Conservation (phyloP, 768 basidiomycete genomes). For the Thelephora aurantiotincta region DNA sequence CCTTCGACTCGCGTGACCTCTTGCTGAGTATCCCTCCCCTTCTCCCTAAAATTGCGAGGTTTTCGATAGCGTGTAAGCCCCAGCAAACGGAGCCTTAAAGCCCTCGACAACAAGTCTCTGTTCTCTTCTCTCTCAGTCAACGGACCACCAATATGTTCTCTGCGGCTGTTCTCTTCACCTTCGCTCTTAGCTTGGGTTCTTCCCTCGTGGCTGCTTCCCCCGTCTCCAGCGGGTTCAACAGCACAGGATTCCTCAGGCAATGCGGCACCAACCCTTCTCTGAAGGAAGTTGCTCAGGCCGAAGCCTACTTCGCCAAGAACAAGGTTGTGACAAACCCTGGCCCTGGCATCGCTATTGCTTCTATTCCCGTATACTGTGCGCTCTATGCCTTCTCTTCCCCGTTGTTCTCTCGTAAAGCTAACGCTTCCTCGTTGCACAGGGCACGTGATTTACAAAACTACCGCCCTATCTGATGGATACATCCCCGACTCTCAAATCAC, state of each 20-base stretch:
- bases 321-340: slow-evolving; percentile 14
- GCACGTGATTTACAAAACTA: slow-evolving; percentile 1
- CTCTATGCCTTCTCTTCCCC: slow-evolving; percentile 28
- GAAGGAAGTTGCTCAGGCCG: slow-evolving; percentile 20
- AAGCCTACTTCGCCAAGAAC: slow-evolving; percentile 28
- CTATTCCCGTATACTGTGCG: slow-evolving; percentile 27
- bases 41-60: too few species aligned
- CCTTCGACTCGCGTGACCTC: too few species aligned
- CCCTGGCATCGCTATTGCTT: slow-evolving; percentile 7
- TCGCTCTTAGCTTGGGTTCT: slow-evolving; percentile 3
- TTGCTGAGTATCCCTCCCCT: too few species aligned
- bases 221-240: slow-evolving; percentile 11
- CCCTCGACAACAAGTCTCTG: too few species aligned
- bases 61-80: too few species aligned
- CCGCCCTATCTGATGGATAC: too few species aligned
- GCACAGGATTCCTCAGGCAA: slow-evolving; percentile 13
- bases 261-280: slow-evolving; percentile 27
- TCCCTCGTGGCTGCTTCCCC: slow-evolving; percentile 4
- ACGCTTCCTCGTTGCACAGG: background rate
- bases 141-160: too few species aligned
- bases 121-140: too few species aligned
- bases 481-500: slow-evolving; percentile 19
- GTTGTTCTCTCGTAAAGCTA: background rate
- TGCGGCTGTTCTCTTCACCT: background rate
- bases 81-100: too few species aligned